Conservation (phyloP, 164 flowering plant species). For the Vitis cinerea region DNA sequence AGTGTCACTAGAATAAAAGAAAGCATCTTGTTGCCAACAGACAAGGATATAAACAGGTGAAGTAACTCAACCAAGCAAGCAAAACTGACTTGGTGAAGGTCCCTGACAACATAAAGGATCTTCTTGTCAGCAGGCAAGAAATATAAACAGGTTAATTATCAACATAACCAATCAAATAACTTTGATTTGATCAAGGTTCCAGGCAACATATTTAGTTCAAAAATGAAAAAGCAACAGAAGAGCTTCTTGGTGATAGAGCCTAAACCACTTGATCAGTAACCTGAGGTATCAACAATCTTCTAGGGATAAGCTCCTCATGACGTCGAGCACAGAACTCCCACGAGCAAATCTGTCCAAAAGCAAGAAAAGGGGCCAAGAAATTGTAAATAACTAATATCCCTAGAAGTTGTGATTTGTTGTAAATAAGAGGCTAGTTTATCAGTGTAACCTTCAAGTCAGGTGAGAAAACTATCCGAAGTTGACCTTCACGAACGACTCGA, state of each 20-base stretch:
- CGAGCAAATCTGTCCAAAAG: constrained; percentile 72
- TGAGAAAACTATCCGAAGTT: constrained; percentile 91
- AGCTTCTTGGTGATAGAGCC: constrained; percentile 1
- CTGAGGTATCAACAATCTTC: constrained; percentile 87
- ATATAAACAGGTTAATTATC: too few relatives aligned
- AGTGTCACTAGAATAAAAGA: too few relatives aligned
- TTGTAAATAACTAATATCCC: not conserved
- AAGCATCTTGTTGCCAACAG: too few relatives aligned
- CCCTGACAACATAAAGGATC: too few relatives aligned
- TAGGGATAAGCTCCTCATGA: constrained; percentile 97
- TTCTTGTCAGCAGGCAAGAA: too few relatives aligned
- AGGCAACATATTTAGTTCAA: not conserved
- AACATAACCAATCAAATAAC: not conserved
- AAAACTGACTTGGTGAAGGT: too few relatives aligned
- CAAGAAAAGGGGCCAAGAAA: not conserved
- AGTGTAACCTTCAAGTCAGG: constrained; percentile 78
- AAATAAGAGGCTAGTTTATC: not conserved
- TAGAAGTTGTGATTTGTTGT: not conserved
- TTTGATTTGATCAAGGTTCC: not conserved
- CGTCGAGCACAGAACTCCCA: constrained; percentile 99
- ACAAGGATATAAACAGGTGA: too few relatives aligned
- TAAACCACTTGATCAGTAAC: constrained; percentile 27
- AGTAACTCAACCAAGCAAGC: too few relatives aligned
- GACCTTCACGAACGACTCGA: constrained; percentile 99
- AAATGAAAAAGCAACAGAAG: not conserved